Conservation (phyloP, 805 yeast species). For the Lipomyces yamadae region DNA sequence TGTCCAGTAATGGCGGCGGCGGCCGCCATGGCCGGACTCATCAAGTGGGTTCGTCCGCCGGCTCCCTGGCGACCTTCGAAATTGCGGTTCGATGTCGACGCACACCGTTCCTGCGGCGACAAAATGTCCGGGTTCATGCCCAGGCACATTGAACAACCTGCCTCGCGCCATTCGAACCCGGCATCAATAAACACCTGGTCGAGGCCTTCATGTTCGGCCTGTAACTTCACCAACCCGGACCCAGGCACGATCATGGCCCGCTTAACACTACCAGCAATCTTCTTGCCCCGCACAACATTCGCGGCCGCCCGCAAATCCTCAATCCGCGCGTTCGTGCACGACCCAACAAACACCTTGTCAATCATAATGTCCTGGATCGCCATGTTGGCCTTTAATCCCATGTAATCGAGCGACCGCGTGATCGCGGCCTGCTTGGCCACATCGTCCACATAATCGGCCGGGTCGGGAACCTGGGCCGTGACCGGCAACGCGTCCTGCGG, state of each 20-base stretch:
- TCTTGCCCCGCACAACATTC: constrained; percentile 84
- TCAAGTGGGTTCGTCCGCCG: constrained; percentile 88
- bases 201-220: constrained; percentile 94
- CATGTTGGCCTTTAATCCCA: constrained; percentile 85
- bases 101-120: constrained; percentile 95
- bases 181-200: constrained; percentile 89
- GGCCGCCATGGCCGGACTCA: constrained; percentile 99
- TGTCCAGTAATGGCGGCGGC: constrained; percentile 95
- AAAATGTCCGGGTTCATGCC: constrained; percentile 99
- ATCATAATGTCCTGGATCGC: constrained; percentile 74
- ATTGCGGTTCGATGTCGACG: constrained; percentile 97
- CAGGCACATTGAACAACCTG: constrained; percentile 99
- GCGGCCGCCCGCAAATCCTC: constrained; percentile 98
- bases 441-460: constrained; percentile 57
- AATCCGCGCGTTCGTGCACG: constrained; percentile 96
- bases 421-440: constrained; percentile 80
- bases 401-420: constrained; percentile 88
- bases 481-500: constrained; percentile 99
- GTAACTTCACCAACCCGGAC: constrained; percentile 89
- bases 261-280: constrained; percentile 79
- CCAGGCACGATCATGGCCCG: constrained; percentile 95
- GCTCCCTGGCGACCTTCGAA: constrained; percentile 99
- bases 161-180: constrained; percentile 99
- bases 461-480: constrained; percentile 89
- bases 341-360: constrained; percentile 96